Base-by-base conservation (phyloP, 2,329 filamentous ascomycete genomes). In the Colletotrichum truncatum region DNA sequence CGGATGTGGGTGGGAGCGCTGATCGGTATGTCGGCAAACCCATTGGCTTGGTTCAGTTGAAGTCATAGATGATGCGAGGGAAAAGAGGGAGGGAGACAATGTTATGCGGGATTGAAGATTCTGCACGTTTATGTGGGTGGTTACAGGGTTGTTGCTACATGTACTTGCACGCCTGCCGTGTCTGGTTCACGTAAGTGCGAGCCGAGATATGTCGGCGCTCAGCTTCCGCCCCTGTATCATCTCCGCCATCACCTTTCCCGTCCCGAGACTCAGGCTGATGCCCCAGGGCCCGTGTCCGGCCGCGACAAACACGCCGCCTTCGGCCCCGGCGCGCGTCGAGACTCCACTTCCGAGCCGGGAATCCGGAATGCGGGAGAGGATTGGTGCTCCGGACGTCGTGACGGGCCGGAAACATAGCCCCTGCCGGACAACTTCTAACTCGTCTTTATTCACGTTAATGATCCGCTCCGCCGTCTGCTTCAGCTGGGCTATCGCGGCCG, bases 201-300 rank as follows among this genome's bases (percentile, higher is more conserved):
- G 73, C 2, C 78, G 75, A 53, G 81, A 81, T 14, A 93, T 78
- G 77, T 92, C 86, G 1, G 84, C 89, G 67, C 86, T 90, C 53
- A 85, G 77, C 66, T 77, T 74, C 66, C 82, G 78, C 2, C 87
- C 89, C 70, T 87, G 82, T 41, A 93, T 82, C 84, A 94, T 82
- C 77, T 94, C 91, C 10, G 89, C 85, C 78, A 94, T 79, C 6
- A 93, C 87, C 69, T 86, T 85, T 0, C 92, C 92, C 0, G 91
- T 94, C 2, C 91, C 92, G 28, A 93, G 77, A 14, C 82, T 82
- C 71, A 88, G 72, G 49, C 82, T 85, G 25, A 91, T 91, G 0
- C 91, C 92, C 92, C 92, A 94, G 0, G 91, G 89, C 0, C 91
- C 92, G 80, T 94, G 92, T 0, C 92, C 92, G 4, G 89, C 83